Evolutionary conservation across 2,329 filamentous ascomycete genomes (phyloP), one percentile per base, ranked within the genome.

Genomic region (Aspergillus pseudoterreus): DNA sequence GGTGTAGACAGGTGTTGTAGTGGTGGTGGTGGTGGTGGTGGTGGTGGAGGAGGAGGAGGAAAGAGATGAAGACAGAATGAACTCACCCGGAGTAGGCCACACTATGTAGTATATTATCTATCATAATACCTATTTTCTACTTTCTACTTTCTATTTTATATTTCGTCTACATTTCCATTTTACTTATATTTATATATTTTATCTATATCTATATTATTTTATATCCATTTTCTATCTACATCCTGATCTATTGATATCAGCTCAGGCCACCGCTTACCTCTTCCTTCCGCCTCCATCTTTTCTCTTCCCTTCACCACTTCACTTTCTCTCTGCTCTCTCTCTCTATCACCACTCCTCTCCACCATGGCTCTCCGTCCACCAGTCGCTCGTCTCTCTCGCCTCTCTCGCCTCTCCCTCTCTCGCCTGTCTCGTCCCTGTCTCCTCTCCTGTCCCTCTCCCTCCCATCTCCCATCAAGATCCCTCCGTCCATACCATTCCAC

Each of bases 401-500:
- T 15, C 33, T 15, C 33, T 1, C 33, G 33, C 12, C 24, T 27
- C 24, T 6, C 33, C n/a, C 33, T 35, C 22, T 22, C 22, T 35
- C 33, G 33, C 33, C 9, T 6, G 35, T n/a, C 35, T 17, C 35
- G 6, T n/a, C 35, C 6, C 14, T 17, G 12, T n/a, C 35, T 38
- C 14, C 35, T 38, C 35, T 6, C 12, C 35, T 17, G 2, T 11
- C 15, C 4, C 35, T n/a, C 22, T 6, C 49, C 45, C 41, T 42
- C 12, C 19, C 41, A 11, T 12, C 15, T 19, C 11, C 45, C 41
- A 22, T 9, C 45, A 35, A 15, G 17, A 21, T 39, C 51, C 27
- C 43, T 22, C 12, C 74, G 74, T 52, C 46, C 65, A 47, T 94
- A 91, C 76, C 88, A 94, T 74, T 92, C 88, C 54, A 79, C 85